Conservation (phyloP, 2,329 filamentous ascomycete species). For the Balansia obtecta region DNA sequence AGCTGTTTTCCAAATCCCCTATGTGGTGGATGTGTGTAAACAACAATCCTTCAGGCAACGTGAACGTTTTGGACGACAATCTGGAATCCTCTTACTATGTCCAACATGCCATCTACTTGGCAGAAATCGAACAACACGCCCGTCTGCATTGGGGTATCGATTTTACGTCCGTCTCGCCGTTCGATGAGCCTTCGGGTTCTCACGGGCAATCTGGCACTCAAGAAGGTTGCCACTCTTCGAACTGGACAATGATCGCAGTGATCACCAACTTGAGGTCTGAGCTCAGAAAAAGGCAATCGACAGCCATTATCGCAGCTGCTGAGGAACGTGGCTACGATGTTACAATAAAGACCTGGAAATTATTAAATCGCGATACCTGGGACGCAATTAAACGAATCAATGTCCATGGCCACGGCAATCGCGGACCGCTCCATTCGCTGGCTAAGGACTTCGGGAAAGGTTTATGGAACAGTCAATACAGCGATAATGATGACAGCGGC, state of each 20-base stretch:
- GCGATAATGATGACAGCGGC: slow-evolving; percentile 27
- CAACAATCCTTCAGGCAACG: slow-evolving; percentile 27
- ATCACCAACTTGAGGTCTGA: slow-evolving; percentile 21
- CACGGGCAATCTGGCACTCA: too few species aligned
- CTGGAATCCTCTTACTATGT: slow-evolving; percentile 25
- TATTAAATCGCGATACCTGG: slow-evolving; percentile 13
- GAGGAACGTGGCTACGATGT: slow-evolving; percentile 29
- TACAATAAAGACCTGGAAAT: slow-evolving; percentile 24
- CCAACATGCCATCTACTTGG: slow-evolving; percentile 27
- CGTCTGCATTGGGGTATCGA: slow-evolving; percentile 24
- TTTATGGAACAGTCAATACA: slow-evolving; percentile 32
- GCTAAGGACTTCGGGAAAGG: slow-evolving; percentile 16
- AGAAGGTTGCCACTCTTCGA: slow-evolving; percentile 32
- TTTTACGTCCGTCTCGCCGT: slow-evolving; percentile 27
- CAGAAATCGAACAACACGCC: slow-evolving; percentile 25
- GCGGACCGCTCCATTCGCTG: slow-evolving; percentile 20
- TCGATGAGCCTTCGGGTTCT: slow-evolving; percentile 32
- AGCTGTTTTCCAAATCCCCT: slow-evolving; percentile 34
- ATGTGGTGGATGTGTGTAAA: slow-evolving; percentile 34
- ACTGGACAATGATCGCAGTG: slow-evolving; percentile 24
- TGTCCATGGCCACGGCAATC: slow-evolving; percentile 30
- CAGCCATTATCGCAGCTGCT: slow-evolving; percentile 22
- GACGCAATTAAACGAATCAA: slow-evolving; percentile 24
- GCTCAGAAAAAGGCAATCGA: slow-evolving; percentile 20
- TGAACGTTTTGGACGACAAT: slow-evolving; percentile 23